A percentile compares a stretch with the other conserved stretches of the same genome.
Conservation (phyloP, 352 stramenopile genomes). For the Saprolegnia diclina region DNA sequence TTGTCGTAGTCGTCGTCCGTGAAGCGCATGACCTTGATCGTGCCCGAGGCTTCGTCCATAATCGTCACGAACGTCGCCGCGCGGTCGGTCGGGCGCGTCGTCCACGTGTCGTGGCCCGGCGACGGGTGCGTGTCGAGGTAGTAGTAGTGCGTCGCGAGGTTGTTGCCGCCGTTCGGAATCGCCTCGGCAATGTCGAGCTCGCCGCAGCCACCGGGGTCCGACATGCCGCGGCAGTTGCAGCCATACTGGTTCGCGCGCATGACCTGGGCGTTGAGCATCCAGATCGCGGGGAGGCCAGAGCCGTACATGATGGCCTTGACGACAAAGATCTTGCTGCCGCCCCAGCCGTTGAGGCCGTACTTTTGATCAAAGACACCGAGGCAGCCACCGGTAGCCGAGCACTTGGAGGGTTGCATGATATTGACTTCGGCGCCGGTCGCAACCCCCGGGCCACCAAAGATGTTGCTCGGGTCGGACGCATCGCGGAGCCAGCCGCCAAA, state of each 20-base stretch:
- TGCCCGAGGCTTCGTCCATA: constrained; percentile 55
- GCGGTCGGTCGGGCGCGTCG: constrained; percentile 40
- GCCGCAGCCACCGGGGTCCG: constrained; percentile 55
- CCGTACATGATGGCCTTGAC: constrained; percentile 57
- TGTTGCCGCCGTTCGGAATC: constrained; percentile 49
- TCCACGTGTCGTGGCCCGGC: constrained; percentile 57
- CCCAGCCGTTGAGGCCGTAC: constrained; percentile 66
- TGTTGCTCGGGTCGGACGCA: constrained; percentile 40
- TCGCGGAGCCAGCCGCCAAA: constrained; percentile 52
- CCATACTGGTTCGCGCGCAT: constrained; percentile 67
- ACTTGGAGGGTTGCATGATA: constrained; percentile 63
- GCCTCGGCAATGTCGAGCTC: constrained; percentile 77
- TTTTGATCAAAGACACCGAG: constrained; percentile 55
- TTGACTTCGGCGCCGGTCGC: constrained; percentile 67
- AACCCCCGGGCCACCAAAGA: constrained; percentile 42
- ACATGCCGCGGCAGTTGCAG: constrained; percentile 74
- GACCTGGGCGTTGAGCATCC: constrained; percentile 65
- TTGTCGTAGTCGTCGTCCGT: constrained; percentile 53
- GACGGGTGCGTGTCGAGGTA: constrained; percentile 55
- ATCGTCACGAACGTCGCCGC: constrained; percentile 63
- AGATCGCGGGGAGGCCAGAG: constrained; percentile 55
- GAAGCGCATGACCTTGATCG: constrained; percentile 58
- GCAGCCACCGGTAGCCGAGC: constrained; percentile 47
- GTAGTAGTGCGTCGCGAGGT: constrained; percentile 77
- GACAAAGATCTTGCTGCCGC: constrained; percentile 69